Percentiles rank a stretch among this genome's conserved stretches.
Conservation (phyloP, 208 protist genomes). For the Wallacemonas sp. region DNA sequence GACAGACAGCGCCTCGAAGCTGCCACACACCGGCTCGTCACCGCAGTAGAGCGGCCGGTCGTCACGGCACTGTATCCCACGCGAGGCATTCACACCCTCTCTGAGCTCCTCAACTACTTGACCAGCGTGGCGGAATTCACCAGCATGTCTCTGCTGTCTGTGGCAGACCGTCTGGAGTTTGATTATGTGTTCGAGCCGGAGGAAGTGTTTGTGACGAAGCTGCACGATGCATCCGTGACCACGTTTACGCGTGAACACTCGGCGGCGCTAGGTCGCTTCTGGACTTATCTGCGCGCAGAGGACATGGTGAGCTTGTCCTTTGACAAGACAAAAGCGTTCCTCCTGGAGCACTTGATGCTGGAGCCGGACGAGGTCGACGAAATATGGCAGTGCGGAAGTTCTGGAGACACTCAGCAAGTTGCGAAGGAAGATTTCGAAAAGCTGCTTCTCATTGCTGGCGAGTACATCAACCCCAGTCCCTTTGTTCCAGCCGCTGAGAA, state of each 20-base stretch:
- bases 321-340: constrained; percentile 34
- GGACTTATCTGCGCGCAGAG: constrained; percentile 49
- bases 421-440: constrained; percentile 52
- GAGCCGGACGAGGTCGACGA: constrained; percentile 40
- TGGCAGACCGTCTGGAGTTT: constrained; percentile 70
- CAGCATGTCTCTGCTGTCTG: constrained; percentile 44
- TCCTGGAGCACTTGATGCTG: constrained; percentile 45
- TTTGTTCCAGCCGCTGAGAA: constrained; percentile 62
- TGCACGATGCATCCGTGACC: constrained; percentile 36
- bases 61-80: constrained; percentile 74
- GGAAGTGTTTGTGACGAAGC: constrained; percentile 47
- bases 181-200: constrained; percentile 55
- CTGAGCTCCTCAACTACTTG: constrained; percentile 76
- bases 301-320: constrained; percentile 24
- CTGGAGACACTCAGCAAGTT: constrained; percentile 28
- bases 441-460: constrained; percentile 47
- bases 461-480: constrained; percentile 68
- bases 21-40: constrained; percentile 51
- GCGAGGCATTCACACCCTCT: constrained; percentile 55
- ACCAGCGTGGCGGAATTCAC: constrained; percentile 76
- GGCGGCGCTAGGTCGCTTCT: constrained; percentile 33
- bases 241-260: constrained; percentile 42
- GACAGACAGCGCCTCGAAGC: constrained; percentile 61
- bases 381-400: constrained; percentile 29
- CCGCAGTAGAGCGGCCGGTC: constrained; percentile 50